Evolutionary conservation across 352 stramenopile genomes (phyloP).

Genomic region (Phytopythium ostracodes): DNA sequence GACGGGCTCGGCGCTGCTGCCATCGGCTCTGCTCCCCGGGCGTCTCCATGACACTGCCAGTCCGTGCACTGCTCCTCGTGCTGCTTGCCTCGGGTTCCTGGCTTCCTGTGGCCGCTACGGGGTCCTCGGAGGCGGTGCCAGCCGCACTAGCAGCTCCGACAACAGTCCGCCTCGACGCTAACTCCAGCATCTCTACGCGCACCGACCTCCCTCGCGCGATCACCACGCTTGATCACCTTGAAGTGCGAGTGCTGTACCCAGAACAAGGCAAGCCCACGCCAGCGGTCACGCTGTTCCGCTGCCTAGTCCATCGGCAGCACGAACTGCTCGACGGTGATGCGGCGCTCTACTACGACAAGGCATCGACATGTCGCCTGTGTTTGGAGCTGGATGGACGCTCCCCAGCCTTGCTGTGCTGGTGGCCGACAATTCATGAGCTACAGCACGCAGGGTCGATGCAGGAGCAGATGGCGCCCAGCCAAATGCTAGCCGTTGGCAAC

Average conservation of each 20-base stretch:
- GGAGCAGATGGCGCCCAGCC: neutral
- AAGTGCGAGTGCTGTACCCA: conserved; percentile 1
- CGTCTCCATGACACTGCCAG: too few relatives aligned
- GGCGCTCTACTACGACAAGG: neutral
- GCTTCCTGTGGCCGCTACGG: neutral
- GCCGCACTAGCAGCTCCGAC: neutral
- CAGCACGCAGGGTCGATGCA: neutral
- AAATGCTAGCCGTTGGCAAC: neutral
- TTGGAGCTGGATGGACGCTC: neutral
- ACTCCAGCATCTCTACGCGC: neutral
- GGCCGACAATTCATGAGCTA: neutral
- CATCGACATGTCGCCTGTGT: neutral
- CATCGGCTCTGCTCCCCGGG: too few relatives aligned
- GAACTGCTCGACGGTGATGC: neutral
- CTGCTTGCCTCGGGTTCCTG: neutral
- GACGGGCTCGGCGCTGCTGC: too few relatives aligned
- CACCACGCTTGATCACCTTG: neutral
- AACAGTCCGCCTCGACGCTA: neutral
- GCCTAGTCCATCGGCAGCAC: neutral
- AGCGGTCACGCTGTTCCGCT: neutral
- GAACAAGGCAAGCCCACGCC: neutral
- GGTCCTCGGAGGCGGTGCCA: neutral
- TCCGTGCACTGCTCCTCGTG: neutral
- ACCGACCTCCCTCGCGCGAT: neutral
- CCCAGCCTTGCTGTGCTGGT: neutral